Evolutionary conservation across 2,329 filamentous ascomycete genomes (phyloP), one percentile per base, ranked within the genome.

Genomic region (Dothistroma pini): DNA sequence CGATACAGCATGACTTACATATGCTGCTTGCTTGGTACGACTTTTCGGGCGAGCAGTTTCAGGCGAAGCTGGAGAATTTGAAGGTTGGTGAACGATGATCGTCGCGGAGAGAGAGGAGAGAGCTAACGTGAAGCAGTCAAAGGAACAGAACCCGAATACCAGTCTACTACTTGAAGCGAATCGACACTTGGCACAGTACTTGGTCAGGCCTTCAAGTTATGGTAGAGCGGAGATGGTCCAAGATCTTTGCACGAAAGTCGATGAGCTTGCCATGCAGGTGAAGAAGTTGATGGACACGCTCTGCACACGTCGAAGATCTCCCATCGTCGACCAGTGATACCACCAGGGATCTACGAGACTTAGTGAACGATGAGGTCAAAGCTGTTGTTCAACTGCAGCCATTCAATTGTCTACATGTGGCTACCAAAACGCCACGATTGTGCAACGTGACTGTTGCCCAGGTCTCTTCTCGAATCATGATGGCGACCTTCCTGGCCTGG

Each of bases 11-110:
- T 44, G 47, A 34, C 19, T 7, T 57, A 4, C 55, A 57, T 47
- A 57, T 57, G 55, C 19, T 57, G 55, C 29, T 57, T n/a, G 55
- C 47, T 11, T 34, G 55, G 55, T 57, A 57, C 22, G 55, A 57
- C 9, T 57, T 57, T 25, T 31, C 14, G 4, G 25, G 31, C n/a
- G 25, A 29, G 44, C 44, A 49, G 11, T 57, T 57, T 32, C 55
- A 47, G 44, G 29, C 55, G 19, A 47, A 22, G 29, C 16, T 57
- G 16, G 44, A 19, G 41, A 38, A 4, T 8, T 14, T 57, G 4
- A 21, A 50, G 55, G 44, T 44, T 2, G 5, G 35, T 47, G 8
- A 11, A 29, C 32, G 1, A n/a, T 41, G 32, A 55, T 34, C 5
- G n/a, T 41, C 11, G 38, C 9, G 3, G n/a, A 32, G 5, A 12